Evolutionary conservation across 148 eudicot species (phyloP), one percentile per base, ranked within the genome.

Genomic region (Camellia sinensis): DNA sequence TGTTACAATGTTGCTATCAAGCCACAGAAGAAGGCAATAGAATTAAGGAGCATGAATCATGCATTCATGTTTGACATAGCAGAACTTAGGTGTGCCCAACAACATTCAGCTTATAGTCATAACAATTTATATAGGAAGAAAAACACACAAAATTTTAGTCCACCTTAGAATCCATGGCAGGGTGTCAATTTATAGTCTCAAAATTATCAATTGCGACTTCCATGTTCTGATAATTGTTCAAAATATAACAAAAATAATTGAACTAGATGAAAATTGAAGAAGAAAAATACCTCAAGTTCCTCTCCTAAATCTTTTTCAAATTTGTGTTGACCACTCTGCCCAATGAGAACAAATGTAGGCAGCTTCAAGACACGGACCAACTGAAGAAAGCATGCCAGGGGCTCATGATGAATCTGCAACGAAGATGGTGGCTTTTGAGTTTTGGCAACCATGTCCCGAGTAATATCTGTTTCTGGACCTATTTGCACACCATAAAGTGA

Each of bases 371-470:
- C 91, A 71, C 80, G 85, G 9, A 83, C 82, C 84, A 94, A 82
- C 80, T 94, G 96, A 85, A 94, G 85, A 82, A 88, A 83, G 80
- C 89, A 84, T 40, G 96, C 90, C 86, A 94, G 79, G 29, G 89
- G 88, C 79, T 94, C 98, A 82, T 89, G 83, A 77, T 85, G 80
- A 78, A 94, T 85, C 87, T 89, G 94, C 84, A 85, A 67, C n/a
- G 85, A 81, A 40, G 86, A 82, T 64, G 96, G 92, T 40, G 85
- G 83, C 64, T 87, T 84, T 59, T 88, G 88, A 57, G 86, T 84
- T 78, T 79, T 88, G 76, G 78, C 73, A 48, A 81, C 62, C 60
- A 94, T 76, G 41, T 85, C 83, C 69, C 73, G 78, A 10, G 87
- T 81, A 52, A 85, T 76, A 64, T 88, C 89, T 17, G 88, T 87